Base-by-base conservation (phyloP, 2,329 filamentous ascomycete genomes). In the Ascochyta viciae-villosae region DNA sequence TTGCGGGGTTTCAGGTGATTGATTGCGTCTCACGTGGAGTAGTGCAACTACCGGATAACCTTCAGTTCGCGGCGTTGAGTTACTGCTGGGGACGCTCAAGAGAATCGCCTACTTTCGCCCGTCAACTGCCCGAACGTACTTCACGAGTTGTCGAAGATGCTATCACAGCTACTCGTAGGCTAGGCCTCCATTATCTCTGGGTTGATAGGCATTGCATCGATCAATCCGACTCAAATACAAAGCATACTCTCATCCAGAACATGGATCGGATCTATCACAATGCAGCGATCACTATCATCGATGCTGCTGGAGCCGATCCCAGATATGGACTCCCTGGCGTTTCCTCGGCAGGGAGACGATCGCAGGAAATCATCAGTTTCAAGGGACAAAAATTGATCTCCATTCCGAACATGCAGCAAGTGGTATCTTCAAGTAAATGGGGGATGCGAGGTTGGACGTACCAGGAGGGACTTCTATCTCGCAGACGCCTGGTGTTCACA, bases 381-480 rank as follows among this genome's bases (percentile, higher is more conserved):
- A 35, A 41, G 4, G 15, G 8, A 9, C 29, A 31, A 4, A 33
- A 22, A 10, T n/a, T 53, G 31, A 16, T 52, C 3, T 23, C 37
- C 4, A n/a, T 48, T 13, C 27, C 26, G 1, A 27, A 44, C 15
- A 29, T 39, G 37, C 22, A n/a, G 3, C 19, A 29, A 10, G 40
- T 31, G 13, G 31, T 74, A 10, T 45, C 50, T 4, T 42, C 50
- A 10, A 73, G 72, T 5, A 65, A 52, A 24, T 77, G 76, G 72
- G 75, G 74, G 50, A 66, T 63, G 1, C 66, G 77, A 35, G 75
- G 72, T 0, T 78, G 76, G 76, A 77, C 75, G 4, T 77, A 77
- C 49, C 75, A 77, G 57, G 75, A 78, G 56, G 59, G 72, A 12
- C 62, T 78, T 24, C 68, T 77, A 1, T 76, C 76, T 1, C 52